A percentile compares a stretch with the other conserved stretches of the same genome.
These are phyloP conservation scores for Leccinum arenicola DNA, from an alignment of 768 basidiomycete species.

Conservation along the genomic window DNA sequence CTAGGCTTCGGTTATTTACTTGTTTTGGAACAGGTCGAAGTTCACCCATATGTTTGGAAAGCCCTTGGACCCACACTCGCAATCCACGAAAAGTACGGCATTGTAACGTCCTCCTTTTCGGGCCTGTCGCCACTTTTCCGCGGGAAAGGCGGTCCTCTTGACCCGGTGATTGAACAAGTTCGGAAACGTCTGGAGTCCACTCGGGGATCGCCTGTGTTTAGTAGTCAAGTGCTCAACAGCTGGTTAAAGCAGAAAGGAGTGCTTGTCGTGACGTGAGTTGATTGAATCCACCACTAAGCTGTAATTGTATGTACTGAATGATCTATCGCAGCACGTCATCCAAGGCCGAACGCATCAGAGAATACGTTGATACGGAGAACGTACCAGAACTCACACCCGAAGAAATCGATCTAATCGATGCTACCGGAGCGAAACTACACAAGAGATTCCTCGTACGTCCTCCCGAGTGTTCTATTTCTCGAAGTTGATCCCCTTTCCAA, in stretches of 20 bases:
- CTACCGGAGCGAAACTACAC: conserved; percentile 22
- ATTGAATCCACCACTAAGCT: background rate
- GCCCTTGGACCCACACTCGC: conserved; percentile 37
- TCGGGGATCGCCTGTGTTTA: conserved; percentile 25
- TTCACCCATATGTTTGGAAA: conserved; percentile 51
- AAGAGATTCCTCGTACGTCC: conserved; percentile 28
- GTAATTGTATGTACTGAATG: background rate
- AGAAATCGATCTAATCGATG: conserved; percentile 26
- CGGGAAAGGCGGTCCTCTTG: conserved; percentile 37
- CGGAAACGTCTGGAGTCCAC: conserved; percentile 27
- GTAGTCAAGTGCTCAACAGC: conserved; percentile 28
- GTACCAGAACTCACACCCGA: conserved; percentile 27
- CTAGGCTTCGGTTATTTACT: background rate
- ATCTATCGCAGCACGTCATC: conserved; percentile 29
- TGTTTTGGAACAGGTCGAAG: conserved; percentile 40
- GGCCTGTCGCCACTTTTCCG: conserved; percentile 41
- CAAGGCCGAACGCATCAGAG: conserved; percentile 31
- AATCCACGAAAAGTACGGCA: conserved; percentile 34
- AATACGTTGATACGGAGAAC: conserved; percentile 31
- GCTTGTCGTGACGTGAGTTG: conserved; percentile 32
- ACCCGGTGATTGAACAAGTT: conserved; percentile 35
- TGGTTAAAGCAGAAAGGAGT: conserved; percentile 32
- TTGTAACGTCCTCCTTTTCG: conserved; percentile 39
- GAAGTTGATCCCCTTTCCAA: too few species aligned
- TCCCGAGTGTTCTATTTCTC: too few species aligned